Conservation (phyloP, 2,329 filamentous ascomycete genomes). For the Lomentospora prolificans region DNA sequence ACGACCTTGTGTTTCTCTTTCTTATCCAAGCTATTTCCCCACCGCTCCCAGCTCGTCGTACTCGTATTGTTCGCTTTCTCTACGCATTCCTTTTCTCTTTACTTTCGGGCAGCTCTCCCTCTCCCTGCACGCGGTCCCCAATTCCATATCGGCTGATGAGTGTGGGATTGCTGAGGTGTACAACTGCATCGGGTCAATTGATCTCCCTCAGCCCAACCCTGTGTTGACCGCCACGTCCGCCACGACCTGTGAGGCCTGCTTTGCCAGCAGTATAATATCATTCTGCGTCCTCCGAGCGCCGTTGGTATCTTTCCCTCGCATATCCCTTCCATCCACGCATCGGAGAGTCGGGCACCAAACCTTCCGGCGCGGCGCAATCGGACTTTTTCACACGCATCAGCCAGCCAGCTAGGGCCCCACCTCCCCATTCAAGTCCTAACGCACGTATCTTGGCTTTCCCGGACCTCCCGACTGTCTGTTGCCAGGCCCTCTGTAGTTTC, state of each 20-base stretch:
- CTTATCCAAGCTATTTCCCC: not conserved
- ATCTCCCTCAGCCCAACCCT: not conserved
- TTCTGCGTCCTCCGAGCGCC: not conserved
- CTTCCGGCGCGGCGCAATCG: not conserved
- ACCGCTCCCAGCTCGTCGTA: too few species aligned
- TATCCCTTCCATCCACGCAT: not conserved
- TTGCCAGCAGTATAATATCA: not conserved
- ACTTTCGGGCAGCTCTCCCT: not conserved
- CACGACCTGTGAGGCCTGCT: too few species aligned
- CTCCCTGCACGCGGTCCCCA: not conserved
- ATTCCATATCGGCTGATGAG: not conserved
- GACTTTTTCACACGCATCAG: not conserved
- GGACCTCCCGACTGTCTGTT: not conserved
- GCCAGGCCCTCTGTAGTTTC: not conserved
- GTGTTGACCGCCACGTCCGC: not conserved
- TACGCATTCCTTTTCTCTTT: not conserved
- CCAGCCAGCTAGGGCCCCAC: not conserved
- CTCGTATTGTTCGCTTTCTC: not conserved
- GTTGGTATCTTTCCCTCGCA: not conserved
- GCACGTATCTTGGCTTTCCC: not conserved
- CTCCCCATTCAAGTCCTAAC: not conserved
- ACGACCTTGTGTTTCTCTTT: not conserved
- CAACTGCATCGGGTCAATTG: not conserved
- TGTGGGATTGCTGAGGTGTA: not conserved
- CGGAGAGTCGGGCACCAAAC: conserved; percentile 1